Evolutionary conservation across 108 stramenopile genomes (phyloP).

Genomic region (Cyclotella atomus): DNA sequence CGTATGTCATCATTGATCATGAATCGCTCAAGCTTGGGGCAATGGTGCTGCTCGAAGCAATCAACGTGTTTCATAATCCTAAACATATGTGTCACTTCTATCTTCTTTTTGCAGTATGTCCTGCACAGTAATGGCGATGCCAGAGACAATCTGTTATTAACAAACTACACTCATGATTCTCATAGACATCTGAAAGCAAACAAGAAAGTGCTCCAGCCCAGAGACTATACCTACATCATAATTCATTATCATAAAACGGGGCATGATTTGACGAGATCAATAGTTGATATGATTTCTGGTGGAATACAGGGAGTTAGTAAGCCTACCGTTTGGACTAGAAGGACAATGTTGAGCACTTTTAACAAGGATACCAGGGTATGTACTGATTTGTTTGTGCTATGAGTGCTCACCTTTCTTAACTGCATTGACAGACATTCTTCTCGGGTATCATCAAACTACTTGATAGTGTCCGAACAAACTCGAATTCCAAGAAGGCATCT

Average conservation of each 20-base stretch:
- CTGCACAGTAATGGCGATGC: too few species aligned
- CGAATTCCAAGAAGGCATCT: conserved; percentile 8
- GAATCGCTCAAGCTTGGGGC: too few species aligned
- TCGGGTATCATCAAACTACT: not conserved
- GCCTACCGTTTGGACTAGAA: not conserved
- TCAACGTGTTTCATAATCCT: too few species aligned
- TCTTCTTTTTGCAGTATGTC: too few species aligned
- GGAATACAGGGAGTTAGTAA: not conserved
- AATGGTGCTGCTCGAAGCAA: too few species aligned
- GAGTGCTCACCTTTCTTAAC: not conserved
- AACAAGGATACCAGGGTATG: not conserved
- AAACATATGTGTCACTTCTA: too few species aligned
- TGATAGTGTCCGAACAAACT: conserved; percentile 19
- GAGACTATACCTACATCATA: conserved; percentile 34
- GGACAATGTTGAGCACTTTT: not conserved
- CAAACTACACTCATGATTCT: not conserved
- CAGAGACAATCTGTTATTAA: not conserved
- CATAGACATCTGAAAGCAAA: not conserved
- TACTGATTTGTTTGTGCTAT: not conserved
- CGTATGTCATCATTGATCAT: too few species aligned
- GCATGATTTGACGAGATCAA: conserved; percentile 31
- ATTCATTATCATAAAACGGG: conserved; percentile 51
- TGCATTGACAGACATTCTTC: not conserved
- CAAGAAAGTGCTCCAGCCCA: not conserved
- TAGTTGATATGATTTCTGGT: conserved; percentile 24